These are phyloP conservation scores for Aureobasidium zeae DNA, from an alignment of 2,329 filamentous ascomycete genomes.

Conservation along the genomic window DNA sequence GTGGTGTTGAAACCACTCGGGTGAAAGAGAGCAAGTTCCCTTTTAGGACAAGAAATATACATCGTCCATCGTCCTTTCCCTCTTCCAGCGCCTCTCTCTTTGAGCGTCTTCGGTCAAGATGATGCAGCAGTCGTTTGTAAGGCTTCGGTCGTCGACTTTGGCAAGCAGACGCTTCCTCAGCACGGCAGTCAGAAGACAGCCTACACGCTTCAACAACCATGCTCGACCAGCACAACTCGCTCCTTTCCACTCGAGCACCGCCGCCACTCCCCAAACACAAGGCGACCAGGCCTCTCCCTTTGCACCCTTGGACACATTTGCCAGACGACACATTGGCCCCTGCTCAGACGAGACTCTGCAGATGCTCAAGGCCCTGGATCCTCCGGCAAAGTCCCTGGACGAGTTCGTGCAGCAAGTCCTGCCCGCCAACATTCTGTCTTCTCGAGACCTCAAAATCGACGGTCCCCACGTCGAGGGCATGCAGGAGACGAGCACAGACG, in stretches of 20 bases:
- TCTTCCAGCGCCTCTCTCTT: not conserved
- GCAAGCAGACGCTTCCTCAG: conserved; percentile 10
- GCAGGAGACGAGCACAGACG: conserved; percentile 30
- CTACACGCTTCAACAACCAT: conserved; percentile 1
- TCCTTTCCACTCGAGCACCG: conserved; percentile 17
- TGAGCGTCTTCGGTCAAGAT: not conserved
- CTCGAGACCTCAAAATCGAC: conserved; percentile 51
- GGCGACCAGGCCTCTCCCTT: conserved; percentile 22
- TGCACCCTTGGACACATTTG: conserved; percentile 54
- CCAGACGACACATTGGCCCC: conserved; percentile 79
- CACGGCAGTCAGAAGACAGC: conserved; percentile 4
- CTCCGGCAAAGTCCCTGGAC: conserved; percentile 63
- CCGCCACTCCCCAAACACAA: conserved; percentile 4
- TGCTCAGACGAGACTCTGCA: conserved; percentile 56
- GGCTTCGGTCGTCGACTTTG: conserved; percentile 11
- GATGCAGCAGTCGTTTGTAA: conserved; percentile 13
- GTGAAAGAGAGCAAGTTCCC: conserved; percentile 8
- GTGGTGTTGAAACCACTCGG: conserved; percentile 5
- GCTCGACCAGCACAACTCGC: conserved; percentile 6
- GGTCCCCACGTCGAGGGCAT: conserved; percentile 35
- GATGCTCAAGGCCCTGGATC: conserved; percentile 74
- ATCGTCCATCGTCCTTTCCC: not conserved
- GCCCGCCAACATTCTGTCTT: conserved; percentile 66
- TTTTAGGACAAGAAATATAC: no score
- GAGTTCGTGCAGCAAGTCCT: conserved; percentile 79